These are phyloP conservation scores for Aspergillus neoniger DNA, from an alignment of 2,329 filamentous ascomycete species.

Conservation along the genomic window DNA sequence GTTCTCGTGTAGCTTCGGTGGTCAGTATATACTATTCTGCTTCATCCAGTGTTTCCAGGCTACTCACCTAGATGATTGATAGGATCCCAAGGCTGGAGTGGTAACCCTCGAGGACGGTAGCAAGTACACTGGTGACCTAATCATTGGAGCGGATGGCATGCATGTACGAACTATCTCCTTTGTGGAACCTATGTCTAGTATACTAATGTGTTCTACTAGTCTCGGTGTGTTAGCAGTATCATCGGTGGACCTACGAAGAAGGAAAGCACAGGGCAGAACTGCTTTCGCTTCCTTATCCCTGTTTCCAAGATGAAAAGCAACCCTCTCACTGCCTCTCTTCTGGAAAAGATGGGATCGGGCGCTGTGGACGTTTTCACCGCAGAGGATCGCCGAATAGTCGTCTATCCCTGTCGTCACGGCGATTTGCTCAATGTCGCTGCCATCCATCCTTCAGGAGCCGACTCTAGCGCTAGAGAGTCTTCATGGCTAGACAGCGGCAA, in stretches of 20 bases:
- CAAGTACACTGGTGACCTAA: conserved; percentile 37
- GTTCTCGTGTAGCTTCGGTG: conserved; percentile 22
- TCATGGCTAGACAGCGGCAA: conserved; percentile 14
- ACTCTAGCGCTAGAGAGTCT: not conserved
- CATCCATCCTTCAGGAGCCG: conserved; percentile 13
- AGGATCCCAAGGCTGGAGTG: conserved; percentile 27
- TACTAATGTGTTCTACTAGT: conserved; percentile 18
- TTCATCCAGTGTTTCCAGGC: not conserved
- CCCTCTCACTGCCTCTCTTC: conserved; percentile 32
- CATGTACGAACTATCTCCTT: conserved; percentile 21
- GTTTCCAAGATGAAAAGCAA: conserved; percentile 31
- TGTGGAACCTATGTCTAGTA: not conserved
- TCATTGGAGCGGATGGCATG: conserved; percentile 46
- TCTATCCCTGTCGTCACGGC: conserved; percentile 28
- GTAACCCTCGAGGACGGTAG: conserved; percentile 34
- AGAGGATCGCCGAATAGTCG: conserved; percentile 24
- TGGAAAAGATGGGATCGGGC: conserved; percentile 22
- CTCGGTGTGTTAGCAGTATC: conserved; percentile 25
- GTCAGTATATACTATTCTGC: conserved; percentile 19
- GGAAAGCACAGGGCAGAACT: conserved; percentile 32
- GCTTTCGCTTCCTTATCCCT: conserved; percentile 43
- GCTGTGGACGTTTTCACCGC: conserved; percentile 18
- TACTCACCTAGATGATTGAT: not conserved
- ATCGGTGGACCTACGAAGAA: conserved; percentile 17
- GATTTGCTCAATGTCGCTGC: conserved; percentile 19